Percentiles rank a stretch among this genome's conserved stretches.
These are phyloP conservation scores for Hymenoscyphus scutula DNA, from an alignment of 2,329 filamentous ascomycete species.

Conservation along the genomic window DNA sequence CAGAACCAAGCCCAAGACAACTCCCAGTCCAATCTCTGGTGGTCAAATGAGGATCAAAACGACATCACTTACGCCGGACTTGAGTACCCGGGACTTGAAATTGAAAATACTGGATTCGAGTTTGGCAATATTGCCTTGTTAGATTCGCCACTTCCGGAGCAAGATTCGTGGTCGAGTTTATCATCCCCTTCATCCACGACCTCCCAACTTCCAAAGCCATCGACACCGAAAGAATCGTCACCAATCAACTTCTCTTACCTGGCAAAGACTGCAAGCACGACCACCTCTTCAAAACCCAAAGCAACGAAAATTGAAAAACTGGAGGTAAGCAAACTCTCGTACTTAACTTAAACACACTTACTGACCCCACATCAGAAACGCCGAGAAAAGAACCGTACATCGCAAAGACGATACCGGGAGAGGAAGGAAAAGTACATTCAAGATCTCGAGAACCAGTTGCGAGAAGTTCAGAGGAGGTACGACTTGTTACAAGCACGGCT, in stretches of 20 bases:
- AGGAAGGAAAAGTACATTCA: slow-evolving; percentile 21
- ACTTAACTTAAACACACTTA: neutral
- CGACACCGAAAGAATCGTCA: neutral
- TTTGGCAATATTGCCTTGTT: neutral
- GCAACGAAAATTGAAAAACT: slow-evolving; percentile 12
- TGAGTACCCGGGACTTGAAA: neutral
- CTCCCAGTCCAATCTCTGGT: slow-evolving; percentile 4
- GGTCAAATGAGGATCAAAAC: neutral
- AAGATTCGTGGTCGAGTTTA: slow-evolving; percentile 4
- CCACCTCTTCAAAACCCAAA: slow-evolving; percentile 1
- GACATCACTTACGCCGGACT: slow-evolving; percentile 5
- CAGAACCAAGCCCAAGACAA: slow-evolving; percentile 7
- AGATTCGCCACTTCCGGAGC: slow-evolving; percentile 2
- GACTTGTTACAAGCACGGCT: slow-evolving; percentile 1
- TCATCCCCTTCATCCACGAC: slow-evolving; percentile 9
- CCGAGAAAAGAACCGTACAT: slow-evolving; percentile 20
- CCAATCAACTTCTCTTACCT: slow-evolving; percentile 5
- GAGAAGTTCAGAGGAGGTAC: slow-evolving; percentile 10
- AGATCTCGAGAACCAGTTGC: slow-evolving; percentile 17
- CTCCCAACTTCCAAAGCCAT: slow-evolving; percentile 5
- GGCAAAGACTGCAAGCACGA: neutral
- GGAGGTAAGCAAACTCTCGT: slow-evolving; percentile 8
- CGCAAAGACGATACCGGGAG: slow-evolving; percentile 17
- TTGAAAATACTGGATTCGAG: slow-evolving; percentile 1
- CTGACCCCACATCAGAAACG: slow-evolving; percentile 9